Percentiles rank a stretch among this genome's conserved stretches.
These are phyloP conservation scores for Phytophthora boehmeriae DNA, from an alignment of 352 stramenopile genomes.

Conservation along the genomic window DNA sequence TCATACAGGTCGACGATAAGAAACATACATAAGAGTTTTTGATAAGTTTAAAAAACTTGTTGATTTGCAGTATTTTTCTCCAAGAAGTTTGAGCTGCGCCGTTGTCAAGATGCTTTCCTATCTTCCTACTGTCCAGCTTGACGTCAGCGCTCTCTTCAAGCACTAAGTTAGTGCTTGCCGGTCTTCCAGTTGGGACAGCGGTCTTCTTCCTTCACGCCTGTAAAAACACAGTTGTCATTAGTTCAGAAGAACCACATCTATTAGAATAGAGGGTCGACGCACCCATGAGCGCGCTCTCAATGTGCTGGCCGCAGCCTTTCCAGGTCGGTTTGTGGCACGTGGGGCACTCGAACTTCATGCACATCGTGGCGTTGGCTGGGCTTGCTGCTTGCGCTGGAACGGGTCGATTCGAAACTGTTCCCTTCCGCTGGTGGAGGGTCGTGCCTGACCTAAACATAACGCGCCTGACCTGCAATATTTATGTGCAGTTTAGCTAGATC, in stretches of 20 bases:
- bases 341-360: slow-evolving; percentile 59
- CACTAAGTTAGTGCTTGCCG: slow-evolving; percentile 52
- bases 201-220: slow-evolving; percentile 51
- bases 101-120: slow-evolving; percentile 7
- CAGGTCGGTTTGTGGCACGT: slow-evolving; percentile 69
- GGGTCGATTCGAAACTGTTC: slow-evolving; percentile 20
- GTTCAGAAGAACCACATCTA: neutral
- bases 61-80: neutral
- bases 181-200: slow-evolving; percentile 63
- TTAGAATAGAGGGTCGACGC: slow-evolving; percentile 3
- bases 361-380: slow-evolving; percentile 38
- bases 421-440: slow-evolving; percentile 5
- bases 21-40: neutral
- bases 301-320: slow-evolving; percentile 65
- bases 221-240: neutral
- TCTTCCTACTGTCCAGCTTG: slow-evolving; percentile 1
- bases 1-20: slow-evolving; percentile 55
- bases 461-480: neutral
- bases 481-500: no score
- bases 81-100: neutral
- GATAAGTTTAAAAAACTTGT: neutral
- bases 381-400: slow-evolving; percentile 5
- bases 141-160: neutral
- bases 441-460: no score
- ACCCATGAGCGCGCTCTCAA: slow-evolving; percentile 56